These are phyloP conservation scores for Bathelium albidoporum DNA, from an alignment of 495 filamentous ascomycete genomes.

Conservation along the genomic window DNA sequence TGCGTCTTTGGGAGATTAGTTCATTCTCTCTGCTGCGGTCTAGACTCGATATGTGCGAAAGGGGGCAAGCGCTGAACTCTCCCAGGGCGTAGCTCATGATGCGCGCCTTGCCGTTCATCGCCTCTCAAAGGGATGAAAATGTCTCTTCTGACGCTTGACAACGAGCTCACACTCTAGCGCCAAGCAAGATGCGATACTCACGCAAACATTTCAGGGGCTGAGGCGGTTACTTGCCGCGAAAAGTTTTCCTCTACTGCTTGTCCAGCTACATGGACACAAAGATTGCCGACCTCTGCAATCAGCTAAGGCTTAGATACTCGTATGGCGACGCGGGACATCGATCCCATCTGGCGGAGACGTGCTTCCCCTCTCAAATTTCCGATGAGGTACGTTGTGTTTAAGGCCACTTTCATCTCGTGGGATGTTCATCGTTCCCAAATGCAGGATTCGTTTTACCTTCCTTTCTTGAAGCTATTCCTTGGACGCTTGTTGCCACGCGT, in stretches of 20 bases:
- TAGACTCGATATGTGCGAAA: not conserved
- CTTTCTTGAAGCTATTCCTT: not conserved
- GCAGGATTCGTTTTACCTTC: not conserved
- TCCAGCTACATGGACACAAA: not conserved
- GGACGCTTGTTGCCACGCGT: not conserved
- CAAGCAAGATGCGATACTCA: not conserved
- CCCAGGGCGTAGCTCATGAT: not conserved
- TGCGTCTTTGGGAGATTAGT: not conserved
- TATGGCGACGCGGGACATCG: not conserved
- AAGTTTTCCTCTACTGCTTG: not conserved
- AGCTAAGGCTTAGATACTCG: not conserved
- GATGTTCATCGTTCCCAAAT: not conserved
- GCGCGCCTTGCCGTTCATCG: not conserved
- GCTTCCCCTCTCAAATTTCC: not conserved
- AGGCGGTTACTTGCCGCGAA: not conserved
- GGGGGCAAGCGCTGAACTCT: not conserved
- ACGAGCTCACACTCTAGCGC: not conserved
- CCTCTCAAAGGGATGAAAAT: not conserved
- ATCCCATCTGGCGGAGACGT: conserved; percentile 4
- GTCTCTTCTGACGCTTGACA: not conserved
- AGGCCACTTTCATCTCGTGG: not conserved
- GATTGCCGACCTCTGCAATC: conserved; percentile 4
- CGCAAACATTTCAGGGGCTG: not conserved
- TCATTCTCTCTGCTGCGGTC: not conserved
- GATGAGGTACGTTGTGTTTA: not conserved